Evolutionary conservation across 2,329 filamentous ascomycete genomes (phyloP), one percentile per base, ranked within the genome.

Genomic region (Orbilia blumenaviensis): DNA sequence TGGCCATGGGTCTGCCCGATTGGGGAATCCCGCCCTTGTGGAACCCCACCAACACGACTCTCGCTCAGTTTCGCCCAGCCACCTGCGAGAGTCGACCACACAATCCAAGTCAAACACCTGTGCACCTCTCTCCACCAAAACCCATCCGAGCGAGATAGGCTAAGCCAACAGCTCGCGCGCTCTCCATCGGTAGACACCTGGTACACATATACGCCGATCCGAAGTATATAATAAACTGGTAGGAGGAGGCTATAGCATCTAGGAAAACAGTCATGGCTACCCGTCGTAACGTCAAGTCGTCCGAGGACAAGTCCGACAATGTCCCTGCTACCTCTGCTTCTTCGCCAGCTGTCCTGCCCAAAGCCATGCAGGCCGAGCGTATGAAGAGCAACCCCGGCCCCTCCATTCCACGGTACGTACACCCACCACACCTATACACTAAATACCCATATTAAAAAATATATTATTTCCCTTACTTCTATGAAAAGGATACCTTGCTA

Each of bases 331-430:
- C 88, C 77, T 78, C 81, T 78, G 77, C 84, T n/a, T n/a, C n/a
- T n/a, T n/a, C n/a, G n/a, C n/a, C n/a, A n/a, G n/a, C 66, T 81
- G 83, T 82, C 76, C 81, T 84, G 41, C 72, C 72, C 6, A 62
- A 52, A 50, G 83, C 83, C 69, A 36, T 81, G 27, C 69, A 81
- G 9, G 82, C 83, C 52, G 81, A 84, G 32, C 82, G 83, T 71
- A 85, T 87, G 79, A 89, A 89, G 80, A 93, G 91, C 67, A 88
- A 90, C 84, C 72, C 72, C 32, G 64, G 64, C 21, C 64, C 64
- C 38, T 52, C 64, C 23, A 94, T 91, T 78, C 84, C 90, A n/a
- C 92, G 93, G 18, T 93, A 92, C 21, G 93, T 97, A 56, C 93
- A 18, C 16, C 93, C 21, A n/a, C n/a, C 18, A 7, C n/a, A 27